A percentile compares a stretch with the other conserved stretches of the same genome.
Conservation (phyloP, 495 filamentous ascomycete species). For the Lophiotrema nucula region DNA sequence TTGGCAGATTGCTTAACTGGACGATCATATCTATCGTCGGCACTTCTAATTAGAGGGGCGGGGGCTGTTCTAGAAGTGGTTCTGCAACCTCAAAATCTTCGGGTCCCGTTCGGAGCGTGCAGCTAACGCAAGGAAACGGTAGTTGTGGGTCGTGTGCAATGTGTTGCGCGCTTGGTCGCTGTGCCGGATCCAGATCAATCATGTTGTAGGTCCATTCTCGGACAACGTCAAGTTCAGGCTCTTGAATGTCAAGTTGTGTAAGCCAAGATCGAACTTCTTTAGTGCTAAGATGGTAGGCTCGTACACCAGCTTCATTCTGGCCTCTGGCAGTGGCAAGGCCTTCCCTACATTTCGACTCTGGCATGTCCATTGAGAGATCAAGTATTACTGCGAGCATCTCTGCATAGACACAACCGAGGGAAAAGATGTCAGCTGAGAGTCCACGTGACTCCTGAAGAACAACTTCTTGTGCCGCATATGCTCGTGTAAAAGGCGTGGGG, state of each 20-base stretch:
- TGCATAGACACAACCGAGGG: conserved; percentile 19
- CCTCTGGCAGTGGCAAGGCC: neutral
- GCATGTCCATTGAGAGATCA: neutral
- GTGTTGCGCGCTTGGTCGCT: neutral
- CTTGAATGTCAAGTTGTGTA: neutral
- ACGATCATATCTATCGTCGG: no score
- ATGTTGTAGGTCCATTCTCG: neutral
- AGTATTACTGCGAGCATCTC: conserved; percentile 19
- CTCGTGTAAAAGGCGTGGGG: conserved; percentile 18
- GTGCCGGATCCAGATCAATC: neutral
- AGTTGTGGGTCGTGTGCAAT: conserved; percentile 2
- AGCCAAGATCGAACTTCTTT: neutral
- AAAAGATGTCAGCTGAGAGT: conserved; percentile 24
- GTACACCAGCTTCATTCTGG: neutral
- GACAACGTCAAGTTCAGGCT: neutral
- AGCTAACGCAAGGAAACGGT: conserved; percentile 6
- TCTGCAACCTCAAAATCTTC: conserved; percentile 5
- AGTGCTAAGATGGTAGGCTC: neutral
- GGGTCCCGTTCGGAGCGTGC: neutral
- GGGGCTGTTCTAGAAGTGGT: no score
- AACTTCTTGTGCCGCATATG: conserved; percentile 27
- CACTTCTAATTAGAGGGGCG: no score
- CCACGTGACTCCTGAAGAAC: conserved; percentile 6
- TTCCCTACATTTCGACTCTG: no score
- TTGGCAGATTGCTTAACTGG: no score